A percentile compares a stretch with the other conserved stretches of the same genome.
Conservation (phyloP, 805 yeast genomes). For the Starmerella powellii region DNA sequence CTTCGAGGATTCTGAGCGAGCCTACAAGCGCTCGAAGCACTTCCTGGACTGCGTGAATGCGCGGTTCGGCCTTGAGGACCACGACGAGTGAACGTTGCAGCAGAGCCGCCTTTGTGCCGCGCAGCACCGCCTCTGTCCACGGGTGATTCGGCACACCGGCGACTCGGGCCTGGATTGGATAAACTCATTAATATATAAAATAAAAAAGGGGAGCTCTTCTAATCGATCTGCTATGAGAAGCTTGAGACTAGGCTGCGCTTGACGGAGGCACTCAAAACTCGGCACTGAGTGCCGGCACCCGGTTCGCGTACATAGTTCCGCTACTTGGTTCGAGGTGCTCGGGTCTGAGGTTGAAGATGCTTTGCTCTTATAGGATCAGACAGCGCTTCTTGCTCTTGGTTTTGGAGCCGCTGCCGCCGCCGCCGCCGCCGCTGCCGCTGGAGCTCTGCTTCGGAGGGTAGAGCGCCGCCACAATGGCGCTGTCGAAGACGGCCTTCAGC, state of each 20-base stretch:
- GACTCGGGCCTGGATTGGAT: too few species aligned
- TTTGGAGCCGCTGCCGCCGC: constrained; percentile 30
- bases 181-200: not conserved
- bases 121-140: too few species aligned
- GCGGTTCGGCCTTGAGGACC: constrained; percentile 4
- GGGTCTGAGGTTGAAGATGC: too few species aligned
- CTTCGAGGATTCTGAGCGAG: constrained; percentile 30
- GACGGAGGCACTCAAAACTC: too few species aligned
- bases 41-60: constrained; percentile 20
- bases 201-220: not conserved
- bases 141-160: too few species aligned
- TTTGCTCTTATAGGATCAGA: constrained; percentile 48
- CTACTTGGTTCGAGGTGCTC: too few species aligned
- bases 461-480: constrained; percentile 94
- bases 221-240: too few species aligned
- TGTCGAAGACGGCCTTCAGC: constrained; percentile 93
- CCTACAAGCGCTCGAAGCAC: constrained; percentile 15
- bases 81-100: not conserved
- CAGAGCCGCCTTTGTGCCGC: not conserved
- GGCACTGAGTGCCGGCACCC: too few species aligned
- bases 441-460: constrained; percentile 67
- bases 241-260: too few species aligned
- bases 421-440: constrained; percentile 29
- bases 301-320: too few species aligned
- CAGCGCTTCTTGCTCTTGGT: constrained; percentile 57